A percentile compares a stretch with the other conserved stretches of the same genome.
These are phyloP conservation scores for Daedalea quercina DNA, from an alignment of 768 basidiomycete species.

Conservation along the genomic window DNA sequence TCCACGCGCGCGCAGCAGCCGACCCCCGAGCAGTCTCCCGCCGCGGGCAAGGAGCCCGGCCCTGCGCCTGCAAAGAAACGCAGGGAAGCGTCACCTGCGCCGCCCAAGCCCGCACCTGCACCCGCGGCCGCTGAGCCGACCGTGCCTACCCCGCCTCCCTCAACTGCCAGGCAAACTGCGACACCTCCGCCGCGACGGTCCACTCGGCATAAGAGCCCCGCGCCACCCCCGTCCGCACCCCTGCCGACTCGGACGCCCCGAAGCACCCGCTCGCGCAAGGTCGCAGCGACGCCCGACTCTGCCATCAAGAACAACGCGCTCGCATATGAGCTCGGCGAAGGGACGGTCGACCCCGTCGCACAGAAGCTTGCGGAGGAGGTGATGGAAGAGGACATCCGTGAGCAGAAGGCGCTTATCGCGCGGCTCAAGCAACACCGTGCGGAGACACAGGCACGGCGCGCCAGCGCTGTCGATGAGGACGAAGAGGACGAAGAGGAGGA, in stretches of 20 bases:
- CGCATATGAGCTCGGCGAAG: too few relatives aligned
- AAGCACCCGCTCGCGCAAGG: slow-evolving; percentile 29
- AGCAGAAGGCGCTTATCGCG: slow-evolving; percentile 73
- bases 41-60: slow-evolving; percentile 27
- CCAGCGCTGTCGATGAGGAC: slow-evolving; percentile 15
- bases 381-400: slow-evolving; percentile 64
- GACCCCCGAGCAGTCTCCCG: slow-evolving; percentile 22
- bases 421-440: slow-evolving; percentile 62
- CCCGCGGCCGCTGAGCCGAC: slow-evolving; percentile 6
- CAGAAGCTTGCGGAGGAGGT: slow-evolving; percentile 47
- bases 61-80: slow-evolving; percentile 55
- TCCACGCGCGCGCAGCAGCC: slow-evolving; percentile 39
- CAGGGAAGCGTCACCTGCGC: slow-evolving; percentile 48
- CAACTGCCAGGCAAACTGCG: slow-evolving; percentile 9
- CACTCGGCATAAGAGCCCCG: slow-evolving; percentile 36
- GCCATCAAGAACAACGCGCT: slow-evolving; percentile 55
- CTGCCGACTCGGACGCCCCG: slow-evolving; percentile 26
- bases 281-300: slow-evolving; percentile 42
- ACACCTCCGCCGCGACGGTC: slow-evolving; percentile 33
- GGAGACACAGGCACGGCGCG: too few relatives aligned
- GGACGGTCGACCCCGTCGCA: slow-evolving; percentile 44
- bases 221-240: slow-evolving; percentile 30
- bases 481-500: slow-evolving; percentile 13
- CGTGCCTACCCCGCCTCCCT: slow-evolving; percentile 22
- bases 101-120: slow-evolving; percentile 7